Conservation (phyloP, 2,329 filamentous ascomycete species). For the Epichloe brachyelytri region DNA sequence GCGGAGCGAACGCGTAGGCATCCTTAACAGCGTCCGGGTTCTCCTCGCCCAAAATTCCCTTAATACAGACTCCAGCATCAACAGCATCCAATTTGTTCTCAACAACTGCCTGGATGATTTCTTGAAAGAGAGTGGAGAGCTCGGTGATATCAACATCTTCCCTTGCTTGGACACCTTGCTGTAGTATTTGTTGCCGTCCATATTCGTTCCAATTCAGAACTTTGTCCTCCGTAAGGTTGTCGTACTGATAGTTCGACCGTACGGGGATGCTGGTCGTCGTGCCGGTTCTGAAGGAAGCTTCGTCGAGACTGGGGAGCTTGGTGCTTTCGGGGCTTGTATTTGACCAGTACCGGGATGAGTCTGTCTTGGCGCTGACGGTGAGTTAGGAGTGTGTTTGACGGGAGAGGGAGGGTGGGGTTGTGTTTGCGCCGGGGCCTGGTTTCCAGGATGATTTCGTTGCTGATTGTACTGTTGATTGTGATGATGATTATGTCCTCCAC, state of each 20-base stretch:
- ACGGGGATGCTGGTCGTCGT: constrained; percentile 14
- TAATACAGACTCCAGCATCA: constrained; percentile 61
- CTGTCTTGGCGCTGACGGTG: constrained; percentile 7
- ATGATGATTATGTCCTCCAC: constrained; percentile 13
- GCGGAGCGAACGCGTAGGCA: constrained; percentile 43
- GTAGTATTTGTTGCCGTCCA: constrained; percentile 55
- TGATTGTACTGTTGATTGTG: constrained; percentile 9
- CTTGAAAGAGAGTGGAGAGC: constrained; percentile 66
- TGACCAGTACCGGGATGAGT: neutral
- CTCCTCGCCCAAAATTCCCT: constrained; percentile 55
- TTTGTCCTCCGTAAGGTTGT: constrained; percentile 58
- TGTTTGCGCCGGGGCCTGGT: constrained; percentile 9
- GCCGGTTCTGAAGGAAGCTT: constrained; percentile 11
- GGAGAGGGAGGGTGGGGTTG: constrained; percentile 13
- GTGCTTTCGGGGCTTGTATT: constrained; percentile 7
- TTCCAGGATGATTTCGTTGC: constrained; percentile 8
- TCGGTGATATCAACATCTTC: constrained; percentile 54
- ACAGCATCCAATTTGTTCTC: constrained; percentile 52
- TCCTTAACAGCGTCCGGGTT: constrained; percentile 36
- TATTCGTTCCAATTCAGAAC: constrained; percentile 53
- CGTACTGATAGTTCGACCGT: constrained; percentile 51
- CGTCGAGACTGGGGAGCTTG: constrained; percentile 7
- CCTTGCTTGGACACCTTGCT: constrained; percentile 50
- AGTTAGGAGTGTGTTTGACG: constrained; percentile 8
- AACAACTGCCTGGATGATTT: constrained; percentile 65